Evolutionary conservation across 306 rosid species (phyloP), one percentile per base, ranked within the genome.

Genomic region (Malus sylvestris): DNA sequence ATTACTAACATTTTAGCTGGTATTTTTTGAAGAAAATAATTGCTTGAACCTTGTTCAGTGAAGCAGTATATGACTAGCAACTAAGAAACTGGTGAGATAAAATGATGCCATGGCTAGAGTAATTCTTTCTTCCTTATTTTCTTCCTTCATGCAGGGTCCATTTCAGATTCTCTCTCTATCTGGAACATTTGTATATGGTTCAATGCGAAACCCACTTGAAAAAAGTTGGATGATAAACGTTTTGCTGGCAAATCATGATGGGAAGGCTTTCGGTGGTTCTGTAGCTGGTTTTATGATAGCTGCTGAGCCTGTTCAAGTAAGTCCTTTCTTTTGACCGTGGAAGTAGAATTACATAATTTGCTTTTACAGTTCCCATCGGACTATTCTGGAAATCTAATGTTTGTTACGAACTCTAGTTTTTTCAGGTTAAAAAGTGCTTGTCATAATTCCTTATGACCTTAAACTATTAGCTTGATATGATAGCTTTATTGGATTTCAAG

Each of bases 231-330:
- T 4, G n/a, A 2, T 90, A 65, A 86, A 66, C 9, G 35, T 84
- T 75, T 44, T 69, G 40, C 59, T 90, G 61, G 85, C 88, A 59
- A 57, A 70, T 53, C 51, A 85, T 16, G 78, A 89, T 35, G 87
- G 92, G 0, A 15, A 3, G 4, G 68, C 89, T 44, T 79, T 84
- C 69, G 97, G 90, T 27, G 97, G 96, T 15, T 4, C 2, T 29
- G 38, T 90, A 32, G 87, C 64, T 13, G 79, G 80, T 29, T 3
- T 83, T 10, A 30, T 90, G 78, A 86, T 83, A 63, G 96, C 96
- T 2, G 90, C 83, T 73, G 55, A 63, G 13, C 85, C 91, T 15
- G 74, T 86, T 74, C 90, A 86, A 58, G 96, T 90, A 81, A 74
- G 83, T 70, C 3, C 1, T 9, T 14, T 61, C 51, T 32, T 74